These are phyloP conservation scores for Bruguiera hainesii DNA, from an alignment of 441 rosid species.

Conservation along the genomic window DNA sequence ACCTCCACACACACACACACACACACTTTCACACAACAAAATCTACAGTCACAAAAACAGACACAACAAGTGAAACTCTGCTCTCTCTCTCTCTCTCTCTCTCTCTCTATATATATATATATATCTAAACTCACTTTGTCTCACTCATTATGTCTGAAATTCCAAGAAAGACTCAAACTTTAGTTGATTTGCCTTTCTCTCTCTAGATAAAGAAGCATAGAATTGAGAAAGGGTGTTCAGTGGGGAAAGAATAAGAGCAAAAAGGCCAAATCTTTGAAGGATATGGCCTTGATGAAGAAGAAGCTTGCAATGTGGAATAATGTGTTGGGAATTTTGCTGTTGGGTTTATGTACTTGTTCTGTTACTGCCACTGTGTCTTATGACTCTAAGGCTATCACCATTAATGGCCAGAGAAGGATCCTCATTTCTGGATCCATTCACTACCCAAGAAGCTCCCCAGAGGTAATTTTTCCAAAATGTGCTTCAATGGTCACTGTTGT, in stretches of 20 bases:
- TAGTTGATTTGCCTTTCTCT: constrained; percentile 31
- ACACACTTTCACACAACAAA: constrained; percentile 7
- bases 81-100: constrained; percentile 11
- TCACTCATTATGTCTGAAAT: background rate
- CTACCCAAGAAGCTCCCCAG: constrained; percentile 17
- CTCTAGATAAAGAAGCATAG: constrained; percentile 32
- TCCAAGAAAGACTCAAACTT: background rate
- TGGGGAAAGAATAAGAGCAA: constrained; percentile 13
- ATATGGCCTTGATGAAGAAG: constrained; percentile 39
- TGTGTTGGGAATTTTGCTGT: constrained; percentile 30
- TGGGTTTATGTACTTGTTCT: constrained; percentile 38
- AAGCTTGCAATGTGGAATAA: constrained; percentile 43
- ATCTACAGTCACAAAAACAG: no score
- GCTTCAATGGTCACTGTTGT: constrained; percentile 21
- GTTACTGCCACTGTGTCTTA: constrained; percentile 46
- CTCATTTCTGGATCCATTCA: constrained; percentile 37
- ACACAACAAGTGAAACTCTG: background rate
- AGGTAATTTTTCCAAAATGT: constrained; percentile 29
- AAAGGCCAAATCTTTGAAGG: constrained; percentile 32
- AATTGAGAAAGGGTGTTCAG: constrained; percentile 36
- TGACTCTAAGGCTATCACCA: constrained; percentile 24
- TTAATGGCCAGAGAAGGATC: constrained; percentile 29
- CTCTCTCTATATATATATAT: background rate
- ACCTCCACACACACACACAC: background rate
- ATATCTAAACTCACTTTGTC: background rate